Percentiles rank a stretch among this genome's conserved stretches.
phyloP scores from a whole-genome alignment of 2,329 filamentous ascomycete species.

The Teratosphaeria gauchensis region DNA sequence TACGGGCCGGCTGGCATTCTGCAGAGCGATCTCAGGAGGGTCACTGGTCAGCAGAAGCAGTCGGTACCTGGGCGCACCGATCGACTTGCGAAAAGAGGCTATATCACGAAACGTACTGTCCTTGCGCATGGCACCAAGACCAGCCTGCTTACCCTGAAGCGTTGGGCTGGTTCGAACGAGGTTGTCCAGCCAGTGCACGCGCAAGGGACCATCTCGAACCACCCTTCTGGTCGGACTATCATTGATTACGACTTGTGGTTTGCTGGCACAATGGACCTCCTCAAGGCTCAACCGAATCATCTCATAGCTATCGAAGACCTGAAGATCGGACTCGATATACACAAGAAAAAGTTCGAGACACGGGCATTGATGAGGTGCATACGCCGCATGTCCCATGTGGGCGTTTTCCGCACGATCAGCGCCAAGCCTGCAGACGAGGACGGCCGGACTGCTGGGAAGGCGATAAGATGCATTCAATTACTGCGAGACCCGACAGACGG shows the following conservation, averaged over 20 bases:
- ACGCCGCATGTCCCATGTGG: constrained; percentile 30
- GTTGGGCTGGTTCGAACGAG: constrained; percentile 28
- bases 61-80: constrained; percentile 55
- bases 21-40: constrained; percentile 45
- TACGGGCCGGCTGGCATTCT: constrained; percentile 45
- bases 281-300: constrained; percentile 38
- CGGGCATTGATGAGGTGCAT: constrained; percentile 31
- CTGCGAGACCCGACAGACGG: constrained; percentile 28
- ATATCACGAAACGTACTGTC: constrained; percentile 49
- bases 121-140: constrained; percentile 42
- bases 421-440: constrained; percentile 10
- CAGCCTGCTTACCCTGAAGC: constrained; percentile 46
- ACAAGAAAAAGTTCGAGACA: constrained; percentile 28
- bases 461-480: constrained; percentile 26
- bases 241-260: constrained; percentile 41
- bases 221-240: constrained; percentile 6
- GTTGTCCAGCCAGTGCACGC: not conserved
- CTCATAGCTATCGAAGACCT: constrained; percentile 45
- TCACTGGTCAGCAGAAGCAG: constrained; percentile 55
- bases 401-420: constrained; percentile 29
- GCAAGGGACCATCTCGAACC: constrained; percentile 1
- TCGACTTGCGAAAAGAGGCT: constrained; percentile 46
- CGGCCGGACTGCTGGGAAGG: not conserved
- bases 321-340: constrained; percentile 34
- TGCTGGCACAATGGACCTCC: constrained; percentile 37